Evolutionary conservation across 306 rosid genomes (phyloP).

Genomic region (Fragaria vesca): DNA sequence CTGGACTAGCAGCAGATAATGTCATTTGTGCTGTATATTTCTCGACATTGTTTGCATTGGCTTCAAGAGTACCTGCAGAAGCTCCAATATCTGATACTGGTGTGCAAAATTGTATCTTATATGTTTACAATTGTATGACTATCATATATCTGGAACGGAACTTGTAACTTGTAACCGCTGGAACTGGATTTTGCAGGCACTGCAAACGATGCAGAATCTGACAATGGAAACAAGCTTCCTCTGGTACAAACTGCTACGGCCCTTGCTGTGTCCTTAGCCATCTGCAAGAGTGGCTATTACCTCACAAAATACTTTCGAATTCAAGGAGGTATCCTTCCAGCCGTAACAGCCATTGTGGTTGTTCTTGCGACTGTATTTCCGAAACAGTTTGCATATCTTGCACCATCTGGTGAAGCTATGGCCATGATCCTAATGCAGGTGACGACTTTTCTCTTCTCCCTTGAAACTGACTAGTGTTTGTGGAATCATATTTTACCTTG

Average conservation of each 20-base stretch:
- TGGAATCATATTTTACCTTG: not conserved
- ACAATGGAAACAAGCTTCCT: slow-evolving; percentile 33
- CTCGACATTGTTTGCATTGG: slow-evolving; percentile 60
- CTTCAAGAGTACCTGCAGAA: slow-evolving; percentile 70
- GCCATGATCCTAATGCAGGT: slow-evolving; percentile 52
- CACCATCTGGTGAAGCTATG: slow-evolving; percentile 56
- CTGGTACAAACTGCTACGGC: slow-evolving; percentile 39
- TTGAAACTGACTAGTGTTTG: not conserved
- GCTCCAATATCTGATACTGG: slow-evolving; percentile 41
- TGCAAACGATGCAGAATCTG: slow-evolving; percentile 19
- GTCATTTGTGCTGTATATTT: slow-evolving; percentile 76
- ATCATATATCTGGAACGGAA: not conserved
- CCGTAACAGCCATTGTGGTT: slow-evolving; percentile 44
- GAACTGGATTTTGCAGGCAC: slow-evolving; percentile 22
- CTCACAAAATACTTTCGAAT: slow-evolving; percentile 39
- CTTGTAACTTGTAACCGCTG: slow-evolving; percentile 8
- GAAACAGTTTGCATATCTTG: slow-evolving; percentile 34
- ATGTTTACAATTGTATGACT: not conserved
- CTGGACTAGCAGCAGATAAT: slow-evolving; percentile 83
- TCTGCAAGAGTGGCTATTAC: slow-evolving; percentile 44
- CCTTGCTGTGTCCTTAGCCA: slow-evolving; percentile 43
- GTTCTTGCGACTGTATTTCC: slow-evolving; percentile 45
- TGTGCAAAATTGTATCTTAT: slow-evolving; percentile 16
- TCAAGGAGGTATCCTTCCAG: slow-evolving; percentile 50
- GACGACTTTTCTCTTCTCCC: not conserved